Conservation (phyloP, 192 early-diverging fungal species). For the Rhizophagus sp. region DNA sequence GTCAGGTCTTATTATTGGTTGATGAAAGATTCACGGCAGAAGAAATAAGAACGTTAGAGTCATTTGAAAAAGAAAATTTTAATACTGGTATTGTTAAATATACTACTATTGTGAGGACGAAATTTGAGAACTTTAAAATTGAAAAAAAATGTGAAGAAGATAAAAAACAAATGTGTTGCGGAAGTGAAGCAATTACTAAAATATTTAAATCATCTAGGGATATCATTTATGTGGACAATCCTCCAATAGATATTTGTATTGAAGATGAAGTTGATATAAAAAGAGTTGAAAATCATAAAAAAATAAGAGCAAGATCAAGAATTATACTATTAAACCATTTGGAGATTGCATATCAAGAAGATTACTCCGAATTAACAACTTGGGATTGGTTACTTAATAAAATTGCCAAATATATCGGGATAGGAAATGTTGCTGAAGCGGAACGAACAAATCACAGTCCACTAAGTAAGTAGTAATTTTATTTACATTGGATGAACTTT, state of each 20-base stretch:
- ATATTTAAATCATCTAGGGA: neutral
- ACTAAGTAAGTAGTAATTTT: too few relatives aligned
- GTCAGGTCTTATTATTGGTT: neutral
- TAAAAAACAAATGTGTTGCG: neutral
- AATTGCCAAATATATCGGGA: too few relatives aligned
- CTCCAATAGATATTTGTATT: neutral
- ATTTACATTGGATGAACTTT: too few relatives aligned
- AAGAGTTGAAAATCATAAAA: neutral
- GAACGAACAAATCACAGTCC: too few relatives aligned
- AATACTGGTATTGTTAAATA: neutral
- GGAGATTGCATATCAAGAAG: neutral
- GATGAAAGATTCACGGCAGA: neutral
- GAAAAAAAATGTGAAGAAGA: neutral
- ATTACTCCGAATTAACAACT: too few relatives aligned
- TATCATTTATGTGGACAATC: slow-evolving; percentile 11
- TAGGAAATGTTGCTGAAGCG: too few relatives aligned
- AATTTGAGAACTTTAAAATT: neutral
- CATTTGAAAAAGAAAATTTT: too few relatives aligned
- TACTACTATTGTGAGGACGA: slow-evolving; percentile 10
- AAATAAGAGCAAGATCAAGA: neutral
- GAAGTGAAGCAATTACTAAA: neutral
- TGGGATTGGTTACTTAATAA: too few relatives aligned
- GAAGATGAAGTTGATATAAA: too few relatives aligned
- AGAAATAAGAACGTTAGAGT: neutral
- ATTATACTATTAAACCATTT: neutral